These are phyloP conservation scores for Trebouxia sp. DNA, from an alignment of 139 green algal genomes.

Conservation along the genomic window DNA sequence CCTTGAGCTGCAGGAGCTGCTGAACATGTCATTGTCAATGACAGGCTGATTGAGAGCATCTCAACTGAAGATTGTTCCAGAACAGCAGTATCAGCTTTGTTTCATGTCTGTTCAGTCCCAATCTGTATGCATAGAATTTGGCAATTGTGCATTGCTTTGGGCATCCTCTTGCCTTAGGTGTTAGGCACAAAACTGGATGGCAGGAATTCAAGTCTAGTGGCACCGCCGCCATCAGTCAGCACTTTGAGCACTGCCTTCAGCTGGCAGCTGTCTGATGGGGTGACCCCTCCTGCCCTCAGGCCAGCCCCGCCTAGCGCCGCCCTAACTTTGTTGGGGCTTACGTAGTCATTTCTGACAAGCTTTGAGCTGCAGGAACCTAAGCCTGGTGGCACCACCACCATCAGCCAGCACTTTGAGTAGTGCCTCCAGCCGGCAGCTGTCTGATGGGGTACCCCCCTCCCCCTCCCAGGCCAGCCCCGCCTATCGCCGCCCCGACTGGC, in stretches of 20 bases:
- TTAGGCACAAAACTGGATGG: too few relatives aligned
- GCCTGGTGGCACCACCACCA: background rate
- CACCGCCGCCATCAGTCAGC: background rate
- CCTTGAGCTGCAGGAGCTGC: too few relatives aligned
- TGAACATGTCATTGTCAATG: too few relatives aligned
- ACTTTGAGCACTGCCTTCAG: background rate
- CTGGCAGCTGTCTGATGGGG: background rate
- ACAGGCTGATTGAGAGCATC: too few relatives aligned
- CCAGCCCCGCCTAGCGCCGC: constrained; percentile 17
- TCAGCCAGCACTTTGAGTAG: background rate
- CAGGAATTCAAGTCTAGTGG: constrained; percentile 4
- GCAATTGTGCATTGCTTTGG: too few relatives aligned
- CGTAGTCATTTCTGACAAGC: too few relatives aligned
- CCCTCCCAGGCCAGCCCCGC: background rate
- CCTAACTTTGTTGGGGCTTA: too few relatives aligned
- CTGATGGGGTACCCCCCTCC: background rate
- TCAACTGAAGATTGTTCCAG: too few relatives aligned
- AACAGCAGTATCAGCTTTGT: too few relatives aligned
- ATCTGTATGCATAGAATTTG: too few relatives aligned
- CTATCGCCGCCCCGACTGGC: constrained; percentile 54
- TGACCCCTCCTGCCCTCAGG: background rate
- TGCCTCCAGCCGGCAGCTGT: background rate
- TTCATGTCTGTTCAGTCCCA: too few relatives aligned
- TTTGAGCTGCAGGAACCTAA: constrained; percentile 21
- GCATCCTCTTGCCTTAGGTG: too few relatives aligned